Percentiles rank a stretch among this genome's conserved stretches.
Evolutionary conservation across 352 stramenopile genomes (phyloP).

Genomic region (Pythium pyrilobum): DNA sequence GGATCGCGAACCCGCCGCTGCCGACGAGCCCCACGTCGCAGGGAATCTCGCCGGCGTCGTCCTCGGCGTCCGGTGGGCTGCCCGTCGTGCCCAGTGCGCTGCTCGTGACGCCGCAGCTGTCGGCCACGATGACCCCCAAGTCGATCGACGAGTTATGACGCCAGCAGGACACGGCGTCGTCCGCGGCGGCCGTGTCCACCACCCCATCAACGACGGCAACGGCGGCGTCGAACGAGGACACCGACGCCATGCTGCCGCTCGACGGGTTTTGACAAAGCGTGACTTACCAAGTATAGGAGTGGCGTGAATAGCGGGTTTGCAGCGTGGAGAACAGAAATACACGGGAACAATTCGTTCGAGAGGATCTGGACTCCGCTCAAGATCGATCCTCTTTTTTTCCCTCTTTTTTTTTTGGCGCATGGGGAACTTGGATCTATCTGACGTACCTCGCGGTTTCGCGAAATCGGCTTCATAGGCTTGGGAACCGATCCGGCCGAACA

Average conservation of each 20-base stretch:
- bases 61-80: not conserved
- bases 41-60: not conserved
- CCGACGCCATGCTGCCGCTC: constrained; percentile 14
- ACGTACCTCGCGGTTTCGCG: no score
- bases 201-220: not conserved
- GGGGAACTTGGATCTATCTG: no score
- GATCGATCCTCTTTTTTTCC: no score
- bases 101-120: constrained; percentile 15
- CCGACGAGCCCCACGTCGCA: constrained; percentile 3
- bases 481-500: no score
- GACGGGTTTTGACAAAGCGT: constrained; percentile 19
- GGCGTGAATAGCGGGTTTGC: not conserved
- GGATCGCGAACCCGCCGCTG: constrained; percentile 35
- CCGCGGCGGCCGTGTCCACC: constrained; percentile 19
- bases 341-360: no score
- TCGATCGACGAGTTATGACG: constrained; percentile 24
- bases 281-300: no score
- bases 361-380: no score
- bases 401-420: no score
- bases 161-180: constrained; percentile 21
- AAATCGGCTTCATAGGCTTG: no score
- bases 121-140: constrained; percentile 13
- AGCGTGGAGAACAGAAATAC: not conserved
- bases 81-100: constrained; percentile 18
- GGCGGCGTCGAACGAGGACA: not conserved